A percentile compares a stretch with the other conserved stretches of the same genome.
Evolutionary conservation across 2,329 filamentous ascomycete genomes (phyloP).

Genomic region (Phialophora expanda): DNA sequence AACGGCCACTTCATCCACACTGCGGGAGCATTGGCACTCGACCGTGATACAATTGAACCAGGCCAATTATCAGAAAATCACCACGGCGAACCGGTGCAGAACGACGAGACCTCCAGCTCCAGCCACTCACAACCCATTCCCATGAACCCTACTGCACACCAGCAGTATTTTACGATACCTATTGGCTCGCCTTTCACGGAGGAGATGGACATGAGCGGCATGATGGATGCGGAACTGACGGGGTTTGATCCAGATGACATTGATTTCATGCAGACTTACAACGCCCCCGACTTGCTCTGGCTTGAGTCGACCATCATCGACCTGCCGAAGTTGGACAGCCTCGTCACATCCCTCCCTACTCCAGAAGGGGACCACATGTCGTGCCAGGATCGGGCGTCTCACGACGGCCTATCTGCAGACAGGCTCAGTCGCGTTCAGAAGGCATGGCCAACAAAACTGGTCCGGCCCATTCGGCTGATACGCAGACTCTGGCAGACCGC

Average conservation of each 20-base stretch:
- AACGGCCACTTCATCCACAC: background rate
- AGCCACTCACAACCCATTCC: background rate
- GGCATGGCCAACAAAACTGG: constrained; percentile 20
- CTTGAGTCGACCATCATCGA: background rate
- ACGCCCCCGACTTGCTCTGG: background rate
- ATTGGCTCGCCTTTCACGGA: background rate
- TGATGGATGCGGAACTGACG: background rate
- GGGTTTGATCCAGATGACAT: background rate
- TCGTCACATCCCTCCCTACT: background rate
- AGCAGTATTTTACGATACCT: no score
- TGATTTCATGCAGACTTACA: background rate
- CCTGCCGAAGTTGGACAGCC: background rate
- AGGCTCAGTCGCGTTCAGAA: constrained; percentile 10
- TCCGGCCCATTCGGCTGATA: constrained; percentile 13
- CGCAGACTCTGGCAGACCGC: constrained; percentile 23
- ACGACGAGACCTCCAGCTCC: background rate
- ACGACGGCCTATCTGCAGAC: background rate
- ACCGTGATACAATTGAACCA: background rate
- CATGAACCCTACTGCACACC: background rate
- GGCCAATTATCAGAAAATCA: background rate
- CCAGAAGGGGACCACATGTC: background rate
- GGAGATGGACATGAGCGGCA: background rate
- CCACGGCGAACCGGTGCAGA: background rate
- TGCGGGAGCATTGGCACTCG: background rate
- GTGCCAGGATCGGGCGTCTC: background rate